A percentile compares a stretch with the other conserved stretches of the same genome.
phyloP scores from a whole-genome alignment of 192 early-diverging fungal species.

The Endogone sp. region DNA sequence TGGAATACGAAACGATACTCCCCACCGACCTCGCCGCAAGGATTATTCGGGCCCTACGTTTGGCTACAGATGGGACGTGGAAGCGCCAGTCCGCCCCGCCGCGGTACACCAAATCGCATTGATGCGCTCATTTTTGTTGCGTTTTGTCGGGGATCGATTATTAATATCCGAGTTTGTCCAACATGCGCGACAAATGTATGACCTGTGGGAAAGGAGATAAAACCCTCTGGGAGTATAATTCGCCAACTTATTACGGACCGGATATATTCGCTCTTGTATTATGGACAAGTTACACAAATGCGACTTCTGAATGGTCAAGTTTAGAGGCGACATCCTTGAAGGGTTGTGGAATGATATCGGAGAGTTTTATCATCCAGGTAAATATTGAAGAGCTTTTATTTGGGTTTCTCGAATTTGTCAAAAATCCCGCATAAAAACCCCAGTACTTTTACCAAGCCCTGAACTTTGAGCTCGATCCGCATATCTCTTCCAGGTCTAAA shows the following conservation, averaged over 20 bases:
- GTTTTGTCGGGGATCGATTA: not conserved
- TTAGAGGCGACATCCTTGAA: not conserved
- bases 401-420: too few relatives aligned
- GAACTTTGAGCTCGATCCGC: too few relatives aligned
- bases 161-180: too few relatives aligned
- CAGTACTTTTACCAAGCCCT: too few relatives aligned
- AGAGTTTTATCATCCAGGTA: slow-evolving; percentile 1
- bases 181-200: slow-evolving; percentile 2
- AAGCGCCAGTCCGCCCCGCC: too few relatives aligned
- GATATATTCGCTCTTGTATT: not conserved
- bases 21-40: too few relatives aligned
- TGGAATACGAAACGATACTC: too few relatives aligned
- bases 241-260: not conserved
- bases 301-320: not conserved
- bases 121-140: not conserved
- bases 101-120: not conserved
- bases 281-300: not conserved
- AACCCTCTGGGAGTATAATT: slow-evolving; percentile 1
- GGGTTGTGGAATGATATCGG: slow-evolving; percentile 3
- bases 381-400: too few relatives aligned
- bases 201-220: not conserved
- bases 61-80: too few relatives aligned
- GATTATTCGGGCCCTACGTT: too few relatives aligned
- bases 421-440: too few relatives aligned
- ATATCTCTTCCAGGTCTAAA: not conserved